Percentiles rank a stretch among this genome's conserved stretches.
Evolutionary conservation across 2,329 filamentous ascomycete species (phyloP).

Genomic region (Uncinocarpus reesii): DNA sequence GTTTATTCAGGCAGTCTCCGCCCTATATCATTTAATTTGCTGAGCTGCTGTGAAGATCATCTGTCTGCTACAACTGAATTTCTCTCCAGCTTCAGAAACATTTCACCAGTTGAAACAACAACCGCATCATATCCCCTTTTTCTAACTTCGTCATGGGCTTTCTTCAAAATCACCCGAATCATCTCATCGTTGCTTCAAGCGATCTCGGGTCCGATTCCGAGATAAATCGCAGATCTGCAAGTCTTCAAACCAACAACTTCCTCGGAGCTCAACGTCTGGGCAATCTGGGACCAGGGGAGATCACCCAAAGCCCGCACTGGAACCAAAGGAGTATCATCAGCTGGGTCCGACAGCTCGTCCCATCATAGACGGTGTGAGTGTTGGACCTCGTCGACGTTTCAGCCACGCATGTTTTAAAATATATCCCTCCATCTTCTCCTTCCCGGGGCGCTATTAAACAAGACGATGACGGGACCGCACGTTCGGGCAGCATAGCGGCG

Average conservation of each 20-base stretch:
- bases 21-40: too few relatives aligned
- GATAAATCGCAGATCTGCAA: conserved; percentile 7
- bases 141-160: background rate
- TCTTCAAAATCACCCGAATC: background rate
- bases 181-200: background rate
- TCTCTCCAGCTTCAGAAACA: too few relatives aligned
- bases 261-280: conserved; percentile 34
- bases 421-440: conserved; percentile 29
- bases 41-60: too few relatives aligned
- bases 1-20: too few relatives aligned
- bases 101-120: too few relatives aligned
- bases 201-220: conserved; percentile 2
- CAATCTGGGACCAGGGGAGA: conserved; percentile 33
- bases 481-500: conserved; percentile 39
- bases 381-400: conserved; percentile 32
- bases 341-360: conserved; percentile 34
- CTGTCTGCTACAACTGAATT: too few relatives aligned
- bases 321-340: conserved; percentile 33
- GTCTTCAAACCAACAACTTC: conserved; percentile 23
- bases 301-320: conserved; percentile 31
- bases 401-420: conserved; percentile 33
- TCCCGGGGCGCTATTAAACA: conserved; percentile 35
- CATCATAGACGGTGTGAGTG: conserved; percentile 35
- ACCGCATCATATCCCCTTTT: too few relatives aligned
- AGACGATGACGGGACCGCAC: conserved; percentile 38